These are phyloP conservation scores for Eimeria praecox DNA, from an alignment of 169 alveolate genomes.

Conservation along the genomic window DNA sequence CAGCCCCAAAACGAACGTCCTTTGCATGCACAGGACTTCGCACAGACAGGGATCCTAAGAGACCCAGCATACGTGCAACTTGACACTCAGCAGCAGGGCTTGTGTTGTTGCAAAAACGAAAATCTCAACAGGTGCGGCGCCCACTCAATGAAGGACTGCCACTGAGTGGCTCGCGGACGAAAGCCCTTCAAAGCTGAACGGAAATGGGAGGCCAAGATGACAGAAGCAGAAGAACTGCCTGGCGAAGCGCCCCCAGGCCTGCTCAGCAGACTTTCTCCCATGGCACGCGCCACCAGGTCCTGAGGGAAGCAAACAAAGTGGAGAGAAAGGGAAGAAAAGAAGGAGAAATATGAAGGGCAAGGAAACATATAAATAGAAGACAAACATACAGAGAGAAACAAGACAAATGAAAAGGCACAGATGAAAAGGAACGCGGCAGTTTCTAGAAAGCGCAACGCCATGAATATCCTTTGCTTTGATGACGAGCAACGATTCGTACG, in stretches of 20 bases:
- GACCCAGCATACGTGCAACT: background rate
- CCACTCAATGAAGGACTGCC: constrained; percentile 57
- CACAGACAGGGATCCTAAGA: background rate
- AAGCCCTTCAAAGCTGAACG: constrained; percentile 27
- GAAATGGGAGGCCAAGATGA: constrained; percentile 23
- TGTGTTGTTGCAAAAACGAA: background rate
- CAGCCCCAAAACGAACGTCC: background rate
- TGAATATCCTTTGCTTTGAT: background rate
- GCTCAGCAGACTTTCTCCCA: constrained; percentile 48
- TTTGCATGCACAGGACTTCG: background rate
- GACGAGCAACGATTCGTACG: background rate
- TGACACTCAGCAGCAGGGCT: background rate
- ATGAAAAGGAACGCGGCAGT: background rate
- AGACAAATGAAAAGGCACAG: background rate
- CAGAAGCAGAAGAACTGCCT: background rate
- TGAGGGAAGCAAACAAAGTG: background rate
- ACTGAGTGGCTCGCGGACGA: constrained; percentile 59
- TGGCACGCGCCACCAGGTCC: constrained; percentile 61
- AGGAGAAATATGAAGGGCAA: background rate
- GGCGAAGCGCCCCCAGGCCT: background rate
- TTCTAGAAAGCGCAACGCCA: background rate
- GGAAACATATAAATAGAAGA: background rate
- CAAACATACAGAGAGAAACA: background rate
- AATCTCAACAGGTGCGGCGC: background rate
- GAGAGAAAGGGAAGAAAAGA: background rate